Percentiles rank a stretch among this genome's conserved stretches.
Conservation (phyloP, 345 rosid genomes). For the Populus pruinosa region DNA sequence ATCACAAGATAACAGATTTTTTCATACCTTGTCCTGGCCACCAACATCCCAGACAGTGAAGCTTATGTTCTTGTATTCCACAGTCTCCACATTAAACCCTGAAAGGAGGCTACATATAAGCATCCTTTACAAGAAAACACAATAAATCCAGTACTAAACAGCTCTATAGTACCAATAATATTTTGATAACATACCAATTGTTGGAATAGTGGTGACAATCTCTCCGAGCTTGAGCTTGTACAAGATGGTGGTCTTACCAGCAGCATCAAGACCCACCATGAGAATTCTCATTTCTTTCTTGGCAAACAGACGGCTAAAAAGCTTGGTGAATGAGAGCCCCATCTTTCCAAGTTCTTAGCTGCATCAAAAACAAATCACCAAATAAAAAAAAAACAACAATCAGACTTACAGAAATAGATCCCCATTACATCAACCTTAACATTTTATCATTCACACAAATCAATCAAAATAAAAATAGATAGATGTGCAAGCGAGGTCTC, state of each 20-base stretch:
- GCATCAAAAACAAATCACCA: not conserved
- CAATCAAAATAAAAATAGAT: too few species aligned
- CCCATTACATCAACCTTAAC: too few species aligned
- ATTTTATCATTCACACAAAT: too few species aligned
- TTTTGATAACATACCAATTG: constrained; percentile 10
- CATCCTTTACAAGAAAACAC: not conserved
- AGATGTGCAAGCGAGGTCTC: too few species aligned
- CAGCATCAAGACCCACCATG: constrained; percentile 25
- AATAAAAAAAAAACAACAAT: not conserved
- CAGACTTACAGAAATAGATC: not conserved
- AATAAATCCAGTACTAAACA: not conserved
- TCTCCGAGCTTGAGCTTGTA: constrained; percentile 26
- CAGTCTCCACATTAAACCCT: constrained; percentile 26
- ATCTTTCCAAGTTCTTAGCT: constrained; percentile 11
- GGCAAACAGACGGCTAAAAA: constrained; percentile 21
- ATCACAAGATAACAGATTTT: not conserved
- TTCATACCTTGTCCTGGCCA: constrained; percentile 23
- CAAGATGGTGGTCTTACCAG: constrained; percentile 25
- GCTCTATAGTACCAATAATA: not conserved
- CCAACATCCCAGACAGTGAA: constrained; percentile 27
- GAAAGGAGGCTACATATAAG: not conserved
- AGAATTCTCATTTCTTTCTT: constrained; percentile 24
- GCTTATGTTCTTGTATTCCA: constrained; percentile 26
- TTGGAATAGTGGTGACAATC: constrained; percentile 23
- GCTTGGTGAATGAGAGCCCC: constrained; percentile 25